phyloP scores from a whole-genome alignment of 225 moss, liverwort and hornwort genomes.

The Bryum argenteum region DNA sequence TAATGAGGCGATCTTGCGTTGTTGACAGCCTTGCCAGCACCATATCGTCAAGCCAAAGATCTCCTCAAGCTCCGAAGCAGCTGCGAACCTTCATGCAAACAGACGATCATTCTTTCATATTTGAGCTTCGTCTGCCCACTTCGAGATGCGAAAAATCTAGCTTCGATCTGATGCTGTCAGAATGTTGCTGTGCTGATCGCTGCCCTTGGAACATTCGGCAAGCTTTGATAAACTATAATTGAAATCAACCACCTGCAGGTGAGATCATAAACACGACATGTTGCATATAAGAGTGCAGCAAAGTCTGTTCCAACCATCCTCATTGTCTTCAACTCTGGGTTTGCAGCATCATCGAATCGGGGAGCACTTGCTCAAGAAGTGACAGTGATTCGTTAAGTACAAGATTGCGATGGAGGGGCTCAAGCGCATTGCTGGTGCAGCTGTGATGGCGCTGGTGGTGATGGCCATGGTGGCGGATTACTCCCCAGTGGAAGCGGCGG shows the following conservation, averaged over 20 bases:
- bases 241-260: constrained; percentile 10
- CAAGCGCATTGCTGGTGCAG: not conserved
- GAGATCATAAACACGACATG: not conserved
- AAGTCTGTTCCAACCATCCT: too few species aligned
- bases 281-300: not conserved
- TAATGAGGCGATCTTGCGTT: too few species aligned
- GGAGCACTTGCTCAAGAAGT: too few species aligned
- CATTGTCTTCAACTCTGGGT: not conserved
- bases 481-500: not conserved
- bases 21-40: not conserved
- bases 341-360: too few species aligned
- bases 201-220: too few species aligned
- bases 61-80: not conserved
- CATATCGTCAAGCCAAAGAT: not conserved
- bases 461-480: constrained; percentile 27
- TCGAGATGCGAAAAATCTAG: too few species aligned
- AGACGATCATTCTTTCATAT: too few species aligned
- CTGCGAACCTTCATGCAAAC: not conserved
- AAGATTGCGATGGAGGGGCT: too few species aligned
- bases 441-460: constrained; percentile 13
- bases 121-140: too few species aligned
- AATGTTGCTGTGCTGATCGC: too few species aligned
- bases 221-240: not conserved
- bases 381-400: too few species aligned
- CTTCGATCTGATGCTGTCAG: too few species aligned